Evolutionary conservation across 2,329 filamentous ascomycete species (phyloP).

Genomic region (Ophiostoma quercus): DNA sequence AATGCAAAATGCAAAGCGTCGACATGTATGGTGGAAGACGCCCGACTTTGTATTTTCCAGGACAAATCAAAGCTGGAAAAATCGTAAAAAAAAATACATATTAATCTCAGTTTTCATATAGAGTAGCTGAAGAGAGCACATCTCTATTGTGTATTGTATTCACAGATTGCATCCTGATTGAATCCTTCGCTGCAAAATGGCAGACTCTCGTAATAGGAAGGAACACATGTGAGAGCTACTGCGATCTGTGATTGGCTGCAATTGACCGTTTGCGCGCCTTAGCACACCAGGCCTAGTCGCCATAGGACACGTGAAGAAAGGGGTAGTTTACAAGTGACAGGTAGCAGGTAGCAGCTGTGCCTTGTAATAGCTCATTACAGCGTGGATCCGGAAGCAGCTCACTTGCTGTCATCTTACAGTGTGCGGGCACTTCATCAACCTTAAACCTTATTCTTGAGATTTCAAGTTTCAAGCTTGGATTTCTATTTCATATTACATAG

Average conservation of each 20-base stretch:
- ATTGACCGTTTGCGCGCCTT: background rate
- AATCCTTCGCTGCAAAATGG: conserved; percentile 1
- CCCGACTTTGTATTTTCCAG: too few relatives aligned
- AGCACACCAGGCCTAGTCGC: background rate
- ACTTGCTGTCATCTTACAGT: background rate
- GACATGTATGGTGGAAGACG: too few relatives aligned
- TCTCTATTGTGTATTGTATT: background rate
- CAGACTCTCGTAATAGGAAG: background rate
- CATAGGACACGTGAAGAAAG: conserved; percentile 3
- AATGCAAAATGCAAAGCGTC: background rate
- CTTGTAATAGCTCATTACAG: background rate
- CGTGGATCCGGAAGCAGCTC: conserved; percentile 3
- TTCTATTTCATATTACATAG: background rate
- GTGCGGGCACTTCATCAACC: background rate
- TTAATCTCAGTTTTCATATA: background rate
- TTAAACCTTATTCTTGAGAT: background rate
- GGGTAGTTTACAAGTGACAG: background rate
- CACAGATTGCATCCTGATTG: background rate
- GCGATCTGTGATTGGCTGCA: background rate
- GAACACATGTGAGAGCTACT: background rate
- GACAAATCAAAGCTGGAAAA: background rate
- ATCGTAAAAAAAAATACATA: background rate
- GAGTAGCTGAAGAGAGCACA: background rate
- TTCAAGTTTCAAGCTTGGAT: background rate
- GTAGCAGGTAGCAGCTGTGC: background rate